Evolutionary conservation across 768 basidiomycete genomes (phyloP), one percentile per base, ranked within the genome.

Genomic region (Lentinula detonsa): DNA sequence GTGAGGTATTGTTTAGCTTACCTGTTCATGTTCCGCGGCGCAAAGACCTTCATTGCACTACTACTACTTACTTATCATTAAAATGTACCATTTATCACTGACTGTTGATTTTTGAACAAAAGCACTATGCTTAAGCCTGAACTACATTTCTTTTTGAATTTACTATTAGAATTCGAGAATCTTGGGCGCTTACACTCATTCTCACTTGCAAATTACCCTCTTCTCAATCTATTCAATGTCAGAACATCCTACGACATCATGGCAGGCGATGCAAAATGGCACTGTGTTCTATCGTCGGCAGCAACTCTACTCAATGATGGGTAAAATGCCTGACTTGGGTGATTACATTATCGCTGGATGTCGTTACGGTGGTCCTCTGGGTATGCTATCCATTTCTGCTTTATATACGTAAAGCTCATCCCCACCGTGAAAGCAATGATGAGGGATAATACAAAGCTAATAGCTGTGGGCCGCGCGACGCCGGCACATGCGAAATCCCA

Each of bases 251-350:
- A 91, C 91, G 2, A 72, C 85, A 34, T 82, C 84, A 73, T 98
- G 96, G 96, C 88, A 95, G 72, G 84, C 95, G 46, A 92, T 97
- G 87, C 84, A 88, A 71, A 85, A 90, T 68, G 90, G 90, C 28
- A 86, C 79, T 66, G 90, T 88, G 35, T 98, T 97, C 76, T 98
- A 98, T 69, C 78, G 88, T 69, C 81, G 89, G 59, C 86, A 94
- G 65, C 88, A 90, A 63, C 78, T 94, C 23, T 98, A 98, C 70
- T 84, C 88, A 1, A 85, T 93, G 59, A 78, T 85, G 11, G 93
- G 89, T 66, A 90, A 89, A 67, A 76, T 93, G 5, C 87, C 88
- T 3, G 84, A 91, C 71, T 75, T 98, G 33, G 77, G 79, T 18
- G 92, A 96, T 72, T 92, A 89, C 70, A 75, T 91, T 58, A 74